Percentiles rank a stretch among this genome's conserved stretches.
Conservation (phyloP, 108 stramenopile genomes). For the Nannochloropsis gaditana region DNA sequence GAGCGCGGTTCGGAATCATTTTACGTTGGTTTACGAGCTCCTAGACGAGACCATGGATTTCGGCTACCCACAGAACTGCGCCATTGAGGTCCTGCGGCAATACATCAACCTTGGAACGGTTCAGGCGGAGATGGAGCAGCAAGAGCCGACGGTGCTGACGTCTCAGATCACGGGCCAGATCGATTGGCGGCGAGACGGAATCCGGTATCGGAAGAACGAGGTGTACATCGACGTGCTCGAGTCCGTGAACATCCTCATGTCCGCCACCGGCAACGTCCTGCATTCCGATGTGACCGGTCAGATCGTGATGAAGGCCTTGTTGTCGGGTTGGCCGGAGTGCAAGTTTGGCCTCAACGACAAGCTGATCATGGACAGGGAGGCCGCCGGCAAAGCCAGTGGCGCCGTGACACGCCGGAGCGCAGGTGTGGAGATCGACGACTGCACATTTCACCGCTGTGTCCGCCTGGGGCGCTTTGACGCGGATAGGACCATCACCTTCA, state of each 20-base stretch:
- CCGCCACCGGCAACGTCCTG: conserved; percentile 72
- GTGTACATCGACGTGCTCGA: conserved; percentile 98
- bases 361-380: conserved; percentile 91
- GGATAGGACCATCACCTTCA: conserved; percentile 98
- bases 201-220: conserved; percentile 97
- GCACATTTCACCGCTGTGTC: conserved; percentile 96
- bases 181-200: conserved; percentile 79
- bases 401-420: conserved; percentile 66
- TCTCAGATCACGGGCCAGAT: conserved; percentile 86
- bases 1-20: conserved; percentile 81
- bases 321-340: conserved; percentile 95
- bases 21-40: conserved; percentile 97
- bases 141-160: conserved; percentile 69
- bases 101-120: conserved; percentile 95
- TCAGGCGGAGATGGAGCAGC: conserved; percentile 63
- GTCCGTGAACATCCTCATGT: conserved; percentile 85
- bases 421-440: conserved; percentile 95
- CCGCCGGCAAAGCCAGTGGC: conserved; percentile 39
- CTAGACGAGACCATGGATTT: conserved; percentile 69
- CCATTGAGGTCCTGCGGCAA: conserved; percentile 88
- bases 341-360: conserved; percentile 98
- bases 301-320: conserved; percentile 94
- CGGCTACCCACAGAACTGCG: conserved; percentile 97
- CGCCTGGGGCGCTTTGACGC: conserved; percentile 96
- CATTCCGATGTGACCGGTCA: conserved; percentile 88